Conservation (phyloP, 148 eudicot genomes). For the Dianthus caryophyllus region DNA sequence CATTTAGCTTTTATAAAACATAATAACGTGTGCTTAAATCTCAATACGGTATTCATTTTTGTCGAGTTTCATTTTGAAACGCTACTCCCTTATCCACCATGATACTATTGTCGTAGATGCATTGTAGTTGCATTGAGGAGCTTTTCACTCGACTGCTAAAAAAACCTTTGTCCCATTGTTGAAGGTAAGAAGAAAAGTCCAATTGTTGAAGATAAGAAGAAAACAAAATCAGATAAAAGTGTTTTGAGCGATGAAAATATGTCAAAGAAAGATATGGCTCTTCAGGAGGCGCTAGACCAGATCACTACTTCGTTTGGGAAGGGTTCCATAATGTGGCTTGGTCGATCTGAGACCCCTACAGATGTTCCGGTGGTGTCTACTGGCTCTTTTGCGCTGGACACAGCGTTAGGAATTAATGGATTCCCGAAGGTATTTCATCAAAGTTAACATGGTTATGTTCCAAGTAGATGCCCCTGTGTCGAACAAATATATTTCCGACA, state of each 20-base stretch:
- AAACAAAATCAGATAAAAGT: conserved; percentile 69
- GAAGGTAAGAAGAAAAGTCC: conserved; percentile 64
- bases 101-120: neutral
- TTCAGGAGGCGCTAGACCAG: conserved; percentile 82
- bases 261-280: conserved; percentile 79
- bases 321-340: conserved; percentile 98
- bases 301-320: conserved; percentile 79
- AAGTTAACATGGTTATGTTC: neutral
- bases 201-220: conserved; percentile 48
- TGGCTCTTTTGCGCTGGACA: conserved; percentile 45
- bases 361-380: conserved; percentile 88
- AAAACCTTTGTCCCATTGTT: neutral
- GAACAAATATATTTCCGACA: no score
- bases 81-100: neutral
- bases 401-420: conserved; percentile 92
- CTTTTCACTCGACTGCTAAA: neutral
- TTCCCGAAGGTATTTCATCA: conserved; percentile 71
- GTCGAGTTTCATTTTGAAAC: neutral
- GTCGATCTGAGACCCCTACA: conserved; percentile 50
- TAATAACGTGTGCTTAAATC: no score
- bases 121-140: neutral
- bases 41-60: neutral
- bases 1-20: neutral
- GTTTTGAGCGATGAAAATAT: conserved; percentile 76
- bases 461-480: neutral